Evolutionary conservation across 2,329 filamentous ascomycete genomes (phyloP), one percentile per base, ranked within the genome.

Genomic region (Cladophialophora carrionii): DNA sequence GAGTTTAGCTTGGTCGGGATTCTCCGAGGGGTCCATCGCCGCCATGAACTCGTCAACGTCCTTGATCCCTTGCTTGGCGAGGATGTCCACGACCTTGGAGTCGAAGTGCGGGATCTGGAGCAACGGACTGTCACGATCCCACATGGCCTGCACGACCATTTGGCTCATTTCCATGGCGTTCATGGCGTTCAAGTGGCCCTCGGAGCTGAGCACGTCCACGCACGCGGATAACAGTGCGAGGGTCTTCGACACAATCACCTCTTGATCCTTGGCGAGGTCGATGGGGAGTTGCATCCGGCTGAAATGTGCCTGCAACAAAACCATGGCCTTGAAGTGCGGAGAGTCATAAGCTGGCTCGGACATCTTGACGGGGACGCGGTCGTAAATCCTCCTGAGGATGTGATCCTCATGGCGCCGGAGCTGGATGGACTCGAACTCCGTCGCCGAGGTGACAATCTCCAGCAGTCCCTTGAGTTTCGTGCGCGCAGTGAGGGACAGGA

Each of bases 21-120:
- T 96, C 78, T 96, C 94, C 1, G 92, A 89, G 1, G 94, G 93
- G 75, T 96, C 95, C 94, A 99, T 99, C 69, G 92, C 90, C 72
- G 98, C 94, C 90, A 98, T 97, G 80, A 99, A 98, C 75, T 96
- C 93, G 73, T 96, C 94, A 70, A 99, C 89, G 73, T 98, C 94
- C 73, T 92, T 93, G 81, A 99, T 90, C 68, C 88, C 91, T 73
- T 66, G 68, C 48, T 68, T 68, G 8, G 46, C 57, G 8, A 71
- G 63, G 4, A 62, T 48, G 4, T 68, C 55, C 71, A 98, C 88
- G 57, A 90, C 89, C 67, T 94, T 89, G 43, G 89, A 86, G 17
- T 89, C 87, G 77, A 98, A 98, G 80, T 98, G 92, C 71, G 95
- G 95, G 74, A 99, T 97, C 78, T 99, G 95, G 81, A 97, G 97